Conservation (phyloP, 2,329 filamentous ascomycete species). For the Trichoderma gracile region DNA sequence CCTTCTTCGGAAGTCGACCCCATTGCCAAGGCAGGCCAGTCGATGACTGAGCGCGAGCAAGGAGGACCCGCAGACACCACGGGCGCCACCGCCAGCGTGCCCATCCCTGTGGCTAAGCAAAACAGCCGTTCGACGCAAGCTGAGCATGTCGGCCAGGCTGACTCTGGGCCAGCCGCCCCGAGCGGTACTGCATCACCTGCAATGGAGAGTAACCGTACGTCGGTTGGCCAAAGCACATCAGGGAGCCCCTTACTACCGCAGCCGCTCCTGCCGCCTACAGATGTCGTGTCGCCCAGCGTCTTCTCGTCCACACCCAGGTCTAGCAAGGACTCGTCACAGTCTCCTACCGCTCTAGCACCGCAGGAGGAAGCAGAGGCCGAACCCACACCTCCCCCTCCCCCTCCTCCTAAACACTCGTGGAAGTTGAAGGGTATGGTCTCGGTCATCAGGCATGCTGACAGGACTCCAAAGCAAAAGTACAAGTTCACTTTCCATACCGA, state of each 20-base stretch:
- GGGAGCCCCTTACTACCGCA: conserved; percentile 41
- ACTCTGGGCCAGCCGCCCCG: conserved; percentile 30
- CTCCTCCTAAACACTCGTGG: conserved; percentile 87
- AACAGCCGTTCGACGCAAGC: conserved; percentile 28
- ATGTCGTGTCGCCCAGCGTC: conserved; percentile 34
- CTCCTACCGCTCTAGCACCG: conserved; percentile 25
- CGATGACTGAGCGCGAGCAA: conserved; percentile 45
- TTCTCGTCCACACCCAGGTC: conserved; percentile 42
- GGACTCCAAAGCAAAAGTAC: conserved; percentile 98
- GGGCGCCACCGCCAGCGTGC: conserved; percentile 8
- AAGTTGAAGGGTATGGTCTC: conserved; percentile 97
- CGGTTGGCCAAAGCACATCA: conserved; percentile 41
- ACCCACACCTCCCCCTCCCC: conserved; percentile 56
- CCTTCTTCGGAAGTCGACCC: conserved; percentile 46
- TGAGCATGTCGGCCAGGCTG: conserved; percentile 34
- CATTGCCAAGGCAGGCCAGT: conserved; percentile 38
- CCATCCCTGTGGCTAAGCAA: conserved; percentile 35
- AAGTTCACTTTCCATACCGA: conserved; percentile 98
- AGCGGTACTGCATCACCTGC: conserved; percentile 38
- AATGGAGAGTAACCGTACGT: conserved; percentile 36
- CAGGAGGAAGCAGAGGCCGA: conserved; percentile 38
- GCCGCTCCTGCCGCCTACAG: conserved; percentile 39
- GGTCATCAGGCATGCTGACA: conserved; percentile 92
- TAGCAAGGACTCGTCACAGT: conserved; percentile 37
- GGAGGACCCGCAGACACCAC: conserved; percentile 30